Conservation (phyloP, 805 yeast species). For the Pichia cephalocereana region DNA sequence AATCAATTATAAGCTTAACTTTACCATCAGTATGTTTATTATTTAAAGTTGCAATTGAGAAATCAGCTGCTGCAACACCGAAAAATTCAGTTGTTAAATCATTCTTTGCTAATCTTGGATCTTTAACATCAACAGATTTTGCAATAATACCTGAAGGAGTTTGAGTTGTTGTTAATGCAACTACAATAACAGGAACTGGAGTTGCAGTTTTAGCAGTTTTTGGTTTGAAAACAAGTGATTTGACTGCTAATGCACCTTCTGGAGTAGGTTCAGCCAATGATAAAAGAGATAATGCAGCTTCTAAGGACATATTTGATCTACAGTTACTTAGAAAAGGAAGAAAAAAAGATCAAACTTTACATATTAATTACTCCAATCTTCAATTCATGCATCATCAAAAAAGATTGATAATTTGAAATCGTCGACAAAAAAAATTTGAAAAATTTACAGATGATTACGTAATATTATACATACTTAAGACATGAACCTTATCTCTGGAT, state of each 20-base stretch:
- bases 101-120: conserved; percentile 81
- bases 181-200: conserved; percentile 71
- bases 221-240: conserved; percentile 82
- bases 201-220: conserved; percentile 76
- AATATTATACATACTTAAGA: background rate
- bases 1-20: conserved; percentile 52
- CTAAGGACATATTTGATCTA: conserved; percentile 45
- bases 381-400: background rate
- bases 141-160: conserved; percentile 66
- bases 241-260: conserved; percentile 47
- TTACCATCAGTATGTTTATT: conserved; percentile 40
- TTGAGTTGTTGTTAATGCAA: conserved; percentile 61
- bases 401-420: background rate
- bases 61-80: conserved; percentile 47
- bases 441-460: background rate
- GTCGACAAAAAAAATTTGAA: background rate
- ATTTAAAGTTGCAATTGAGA: conserved; percentile 46
- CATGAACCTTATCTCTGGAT: conserved; percentile 48
- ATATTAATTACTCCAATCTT: too few relatives aligned
- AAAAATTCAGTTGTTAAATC: conserved; percentile 65
- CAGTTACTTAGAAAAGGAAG: background rate
- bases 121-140: conserved; percentile 60
- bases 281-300: conserved; percentile 56
- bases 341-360: background rate
- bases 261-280: conserved; percentile 48